These are phyloP conservation scores for Pterocarpus santalinus DNA, from an alignment of 306 rosid species.

Conservation along the genomic window DNA sequence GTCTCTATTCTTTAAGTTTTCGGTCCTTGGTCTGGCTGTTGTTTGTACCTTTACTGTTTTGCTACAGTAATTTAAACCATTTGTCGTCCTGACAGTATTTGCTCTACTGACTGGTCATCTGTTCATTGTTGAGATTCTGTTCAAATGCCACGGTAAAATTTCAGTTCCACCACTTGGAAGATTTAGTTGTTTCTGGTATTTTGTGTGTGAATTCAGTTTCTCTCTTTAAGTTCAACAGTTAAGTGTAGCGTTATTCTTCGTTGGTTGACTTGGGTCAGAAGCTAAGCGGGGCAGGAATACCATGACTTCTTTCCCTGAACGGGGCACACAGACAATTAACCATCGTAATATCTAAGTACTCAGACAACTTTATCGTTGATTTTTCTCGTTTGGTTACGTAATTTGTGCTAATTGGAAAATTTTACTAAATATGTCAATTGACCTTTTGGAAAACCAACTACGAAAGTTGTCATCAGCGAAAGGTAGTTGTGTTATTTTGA, in stretches of 20 bases:
- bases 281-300: neutral
- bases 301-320: no score
- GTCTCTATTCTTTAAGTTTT: constrained; percentile 19
- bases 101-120: constrained; percentile 21
- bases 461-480: no score
- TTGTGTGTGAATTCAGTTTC: neutral
- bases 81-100: neutral
- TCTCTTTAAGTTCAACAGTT: neutral
- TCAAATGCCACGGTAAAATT: constrained; percentile 33
- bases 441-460: neutral
- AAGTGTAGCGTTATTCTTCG: neutral
- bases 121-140: constrained; percentile 10
- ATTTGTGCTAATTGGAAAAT: neutral
- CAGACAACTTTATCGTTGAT: neutral
- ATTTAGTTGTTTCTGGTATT: constrained; percentile 1
- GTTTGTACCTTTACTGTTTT: constrained; percentile 25
- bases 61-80: neutral
- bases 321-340: neutral
- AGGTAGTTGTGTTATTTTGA: no score
- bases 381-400: neutral
- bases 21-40: constrained; percentile 10
- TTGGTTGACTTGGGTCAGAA: neutral
- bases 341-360: neutral
- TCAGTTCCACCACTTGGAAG: constrained; percentile 25
- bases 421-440: neutral